Conservation (phyloP, 2,329 filamentous ascomycete genomes). For the Esteya vermicola region DNA sequence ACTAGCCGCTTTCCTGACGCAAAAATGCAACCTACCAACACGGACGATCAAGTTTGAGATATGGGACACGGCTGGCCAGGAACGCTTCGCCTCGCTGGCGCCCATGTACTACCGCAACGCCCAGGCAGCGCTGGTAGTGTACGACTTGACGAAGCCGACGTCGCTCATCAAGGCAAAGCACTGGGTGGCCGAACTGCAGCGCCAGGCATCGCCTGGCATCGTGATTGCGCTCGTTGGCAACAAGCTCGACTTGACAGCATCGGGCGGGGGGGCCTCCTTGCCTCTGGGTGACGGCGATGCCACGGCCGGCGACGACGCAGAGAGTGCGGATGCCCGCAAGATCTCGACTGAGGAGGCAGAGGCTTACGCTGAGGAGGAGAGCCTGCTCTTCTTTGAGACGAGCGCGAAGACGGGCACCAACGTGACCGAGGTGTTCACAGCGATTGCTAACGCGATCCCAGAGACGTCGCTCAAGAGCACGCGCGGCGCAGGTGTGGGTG, state of each 20-base stretch:
- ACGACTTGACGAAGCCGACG: conserved; percentile 93
- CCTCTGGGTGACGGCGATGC: conserved; percentile 29
- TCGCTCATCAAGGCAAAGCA: conserved; percentile 95
- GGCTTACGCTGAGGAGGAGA: conserved; percentile 87
- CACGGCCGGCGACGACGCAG: conserved; percentile 48
- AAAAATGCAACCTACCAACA: conserved; percentile 93
- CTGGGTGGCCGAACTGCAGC: conserved; percentile 95
- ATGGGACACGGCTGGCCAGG: conserved; percentile 96
- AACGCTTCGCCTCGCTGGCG: conserved; percentile 89
- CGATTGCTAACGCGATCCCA: conserved; percentile 94
- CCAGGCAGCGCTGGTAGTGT: conserved; percentile 92
- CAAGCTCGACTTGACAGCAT: conserved; percentile 78
- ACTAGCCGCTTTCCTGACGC: conserved; percentile 86
- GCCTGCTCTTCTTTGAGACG: conserved; percentile 91
- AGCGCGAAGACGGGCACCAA: conserved; percentile 93
- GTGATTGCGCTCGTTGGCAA: conserved; percentile 96
- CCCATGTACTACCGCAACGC: conserved; percentile 99
- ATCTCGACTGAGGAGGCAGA: conserved; percentile 84
- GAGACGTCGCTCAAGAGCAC: conserved; percentile 90
- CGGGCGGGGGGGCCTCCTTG: conserved; percentile 33
- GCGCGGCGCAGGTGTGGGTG: too few species aligned
- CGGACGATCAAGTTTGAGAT: conserved; percentile 91
- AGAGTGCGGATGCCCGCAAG: conserved; percentile 76
- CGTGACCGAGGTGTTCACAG: conserved; percentile 91
- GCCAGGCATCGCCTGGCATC: conserved; percentile 89